Percentiles rank a stretch among this genome's conserved stretches.
Evolutionary conservation across 2,329 filamentous ascomycete species (phyloP).

Genomic region (Onygenales sp.): DNA sequence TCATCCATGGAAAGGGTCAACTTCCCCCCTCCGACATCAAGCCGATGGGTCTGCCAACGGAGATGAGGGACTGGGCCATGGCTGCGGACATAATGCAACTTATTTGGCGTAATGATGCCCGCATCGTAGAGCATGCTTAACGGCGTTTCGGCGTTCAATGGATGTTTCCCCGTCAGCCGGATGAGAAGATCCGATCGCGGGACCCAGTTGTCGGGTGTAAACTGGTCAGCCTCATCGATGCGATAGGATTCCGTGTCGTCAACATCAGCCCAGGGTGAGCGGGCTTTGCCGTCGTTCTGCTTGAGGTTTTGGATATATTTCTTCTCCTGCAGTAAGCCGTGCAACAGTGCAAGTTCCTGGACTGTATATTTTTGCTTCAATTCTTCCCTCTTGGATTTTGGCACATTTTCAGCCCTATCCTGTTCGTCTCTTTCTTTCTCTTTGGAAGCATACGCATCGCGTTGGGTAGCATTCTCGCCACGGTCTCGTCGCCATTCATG

Average conservation of each 20-base stretch:
- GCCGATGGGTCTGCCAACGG: conserved; percentile 40
- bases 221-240: conserved; percentile 43
- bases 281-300: conserved; percentile 35
- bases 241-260: conserved; percentile 17
- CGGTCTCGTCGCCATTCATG: conserved; percentile 21
- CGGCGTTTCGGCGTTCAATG: conserved; percentile 41
- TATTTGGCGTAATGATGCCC: conserved; percentile 43
- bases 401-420: conserved; percentile 13
- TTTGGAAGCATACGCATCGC: conserved; percentile 25
- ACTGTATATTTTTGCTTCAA: conserved; percentile 28
- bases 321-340: conserved; percentile 35
- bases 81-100: conserved; percentile 45
- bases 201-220: conserved; percentile 46
- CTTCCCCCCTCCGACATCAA: conserved; percentile 36
- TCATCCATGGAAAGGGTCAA: conserved; percentile 36
- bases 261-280: conserved; percentile 26
- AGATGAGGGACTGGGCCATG: conserved; percentile 45
- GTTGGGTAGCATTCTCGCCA: conserved; percentile 25
- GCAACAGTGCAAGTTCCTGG: conserved; percentile 36
- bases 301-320: conserved; percentile 32
- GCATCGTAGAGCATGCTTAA: conserved; percentile 36
- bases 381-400: conserved; percentile 14
- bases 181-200: conserved; percentile 39
- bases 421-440: conserved; percentile 8
- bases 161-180: conserved; percentile 44